phyloP scores from a whole-genome alignment of 1,139 yeast species.

The Yamadazyma spencermartinsiae region DNA sequence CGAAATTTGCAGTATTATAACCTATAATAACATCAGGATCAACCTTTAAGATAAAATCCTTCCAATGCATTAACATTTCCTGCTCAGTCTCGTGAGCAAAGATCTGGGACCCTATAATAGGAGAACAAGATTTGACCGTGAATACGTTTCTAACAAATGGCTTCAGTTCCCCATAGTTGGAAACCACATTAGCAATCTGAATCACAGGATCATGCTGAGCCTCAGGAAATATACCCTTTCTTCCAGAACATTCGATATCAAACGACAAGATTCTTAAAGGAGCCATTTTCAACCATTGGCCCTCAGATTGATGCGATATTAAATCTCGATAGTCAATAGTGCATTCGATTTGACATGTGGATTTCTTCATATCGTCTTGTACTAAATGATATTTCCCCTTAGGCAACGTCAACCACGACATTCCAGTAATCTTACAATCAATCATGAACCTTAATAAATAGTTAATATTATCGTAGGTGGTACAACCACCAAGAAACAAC shows the following conservation, averaged over 20 bases:
- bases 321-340: slow-evolving; percentile 65
- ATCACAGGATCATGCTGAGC: slow-evolving; percentile 92
- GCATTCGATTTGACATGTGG: slow-evolving; percentile 87
- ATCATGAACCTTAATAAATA: slow-evolving; percentile 86
- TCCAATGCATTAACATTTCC: slow-evolving; percentile 85
- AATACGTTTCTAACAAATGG: slow-evolving; percentile 95
- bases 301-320: slow-evolving; percentile 83
- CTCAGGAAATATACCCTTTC: slow-evolving; percentile 96
- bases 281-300: slow-evolving; percentile 91
- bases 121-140: slow-evolving; percentile 86
- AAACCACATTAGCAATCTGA: slow-evolving; percentile 94
- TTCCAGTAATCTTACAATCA: slow-evolving; percentile 89
- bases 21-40: slow-evolving; percentile 99
- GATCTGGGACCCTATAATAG: slow-evolving; percentile 92
- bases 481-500: slow-evolving; percentile 57
- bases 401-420: slow-evolving; percentile 97
- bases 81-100: slow-evolving; percentile 73
- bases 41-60: slow-evolving; percentile 72
- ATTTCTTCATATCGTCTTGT: slow-evolving; percentile 38
- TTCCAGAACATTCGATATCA: slow-evolving; percentile 98
- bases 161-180: slow-evolving; percentile 70
- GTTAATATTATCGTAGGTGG: slow-evolving; percentile 87
- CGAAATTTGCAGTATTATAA: slow-evolving; percentile 91
- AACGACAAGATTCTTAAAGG: slow-evolving; percentile 91
- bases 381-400: slow-evolving; percentile 62